These are phyloP conservation scores for Penicillium sp. DNA, from an alignment of 2,329 filamentous ascomycete genomes.

Conservation along the genomic window DNA sequence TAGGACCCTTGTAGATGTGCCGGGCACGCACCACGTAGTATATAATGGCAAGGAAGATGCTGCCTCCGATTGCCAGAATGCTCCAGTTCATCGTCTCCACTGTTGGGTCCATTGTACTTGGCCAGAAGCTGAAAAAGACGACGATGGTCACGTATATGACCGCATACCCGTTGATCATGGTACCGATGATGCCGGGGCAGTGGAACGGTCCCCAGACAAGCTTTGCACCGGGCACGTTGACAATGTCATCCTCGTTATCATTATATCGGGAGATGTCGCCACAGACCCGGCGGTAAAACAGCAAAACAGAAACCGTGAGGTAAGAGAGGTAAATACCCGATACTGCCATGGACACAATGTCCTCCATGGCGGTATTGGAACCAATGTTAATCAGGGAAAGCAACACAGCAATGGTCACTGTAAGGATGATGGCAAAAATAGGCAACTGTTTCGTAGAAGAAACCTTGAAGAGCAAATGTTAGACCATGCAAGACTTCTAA, in stretches of 20 bases:
- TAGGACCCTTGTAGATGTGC: conserved; percentile 33
- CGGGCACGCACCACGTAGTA: conserved; percentile 41
- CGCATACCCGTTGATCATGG: conserved; percentile 46
- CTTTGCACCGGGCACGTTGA: conserved; percentile 21
- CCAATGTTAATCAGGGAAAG: conserved; percentile 54
- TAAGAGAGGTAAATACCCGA: conserved; percentile 51
- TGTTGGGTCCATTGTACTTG: conserved; percentile 38
- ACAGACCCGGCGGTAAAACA: conserved; percentile 45
- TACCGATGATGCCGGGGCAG: conserved; percentile 44
- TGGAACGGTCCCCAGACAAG: conserved; percentile 28
- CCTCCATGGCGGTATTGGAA: conserved; percentile 51
- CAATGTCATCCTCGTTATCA: conserved; percentile 35
- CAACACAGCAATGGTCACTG: conserved; percentile 33
- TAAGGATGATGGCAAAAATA: conserved; percentile 27
- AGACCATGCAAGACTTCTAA: neutral
- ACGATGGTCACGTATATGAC: conserved; percentile 46
- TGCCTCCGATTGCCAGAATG: conserved; percentile 41
- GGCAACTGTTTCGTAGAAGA: conserved; percentile 23
- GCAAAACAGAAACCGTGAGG: conserved; percentile 46
- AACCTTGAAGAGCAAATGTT: neutral
- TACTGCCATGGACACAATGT: conserved; percentile 50
- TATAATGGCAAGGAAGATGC: conserved; percentile 38
- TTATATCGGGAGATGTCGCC: conserved; percentile 31
- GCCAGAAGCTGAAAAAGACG: conserved; percentile 52
- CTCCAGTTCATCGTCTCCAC: conserved; percentile 51